Evolutionary conservation across 1,284 basidiomycete species (phyloP), one percentile per base, ranked within the genome.

Genomic region (Moesziomyces parantarcticus): DNA sequence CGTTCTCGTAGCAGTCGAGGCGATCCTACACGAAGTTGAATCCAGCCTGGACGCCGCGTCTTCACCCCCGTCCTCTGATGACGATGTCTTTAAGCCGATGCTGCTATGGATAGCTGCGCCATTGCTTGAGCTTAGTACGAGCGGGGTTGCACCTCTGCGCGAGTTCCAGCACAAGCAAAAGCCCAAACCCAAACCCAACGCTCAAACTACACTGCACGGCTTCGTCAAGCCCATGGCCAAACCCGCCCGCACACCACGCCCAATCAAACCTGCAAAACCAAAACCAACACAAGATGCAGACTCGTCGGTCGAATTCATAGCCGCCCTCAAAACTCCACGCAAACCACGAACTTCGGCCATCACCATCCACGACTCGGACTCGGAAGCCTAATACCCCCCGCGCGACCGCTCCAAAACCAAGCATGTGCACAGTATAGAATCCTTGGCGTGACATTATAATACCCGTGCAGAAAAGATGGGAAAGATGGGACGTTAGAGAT

Each of bases 81-180:
- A 36, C 6, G 34, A 18, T 11, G 14, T 36, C 3, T 36, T 14
- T 13, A 18, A 48, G 9, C 56, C 69, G 2, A 14, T 72, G n/a
- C 25, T 62, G n/a, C 58, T 72, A 49, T 72, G 69, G 69, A 66
- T 72, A 3, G 50, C 69, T 0, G 69, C 58, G 23, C 69, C 69
- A 8, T n/a, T 72, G 5, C 56, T 72, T 10, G 3, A 47, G 21
- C 25, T 54, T 14, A 66, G 63, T 18, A 20, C 23, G 1, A 72
- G 69, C 26, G 69, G 63, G 7, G 26, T 36, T 13, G 21, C 14
- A 1, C 47, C 46, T 0, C 46, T 66, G 2, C 16, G n/a, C n/a
- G n/a, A 20, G 1, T 62, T 63, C 32, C 3, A 36, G 16, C 6
- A 11, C 34, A 36, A 36, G 14, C 16, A 11, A 11, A 36, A 36